Evolutionary conservation across 148 eudicot genomes (phyloP).

Genomic region (Gaultheria prostrata): DNA sequence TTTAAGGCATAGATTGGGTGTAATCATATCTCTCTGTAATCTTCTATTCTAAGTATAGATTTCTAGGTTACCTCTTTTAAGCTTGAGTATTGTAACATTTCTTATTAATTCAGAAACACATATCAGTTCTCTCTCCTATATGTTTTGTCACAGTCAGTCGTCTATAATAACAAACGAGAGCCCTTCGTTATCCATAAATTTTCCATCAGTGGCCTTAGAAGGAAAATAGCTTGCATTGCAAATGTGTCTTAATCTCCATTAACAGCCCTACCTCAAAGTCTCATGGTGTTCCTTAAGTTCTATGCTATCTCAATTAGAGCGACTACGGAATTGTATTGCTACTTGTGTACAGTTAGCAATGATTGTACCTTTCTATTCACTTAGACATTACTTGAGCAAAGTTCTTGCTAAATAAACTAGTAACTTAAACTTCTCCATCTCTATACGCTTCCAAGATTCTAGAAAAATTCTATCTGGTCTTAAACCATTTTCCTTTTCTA

Average conservation of each 20-base stretch:
- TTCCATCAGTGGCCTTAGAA: neutral
- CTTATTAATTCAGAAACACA: too few relatives aligned
- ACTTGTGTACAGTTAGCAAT: neutral
- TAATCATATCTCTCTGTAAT: too few relatives aligned
- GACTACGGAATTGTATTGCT: neutral
- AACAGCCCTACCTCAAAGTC: neutral
- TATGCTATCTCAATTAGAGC: neutral
- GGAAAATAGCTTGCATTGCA: neutral
- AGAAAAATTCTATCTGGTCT: neutral
- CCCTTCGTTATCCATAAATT: neutral
- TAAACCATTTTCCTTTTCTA: neutral
- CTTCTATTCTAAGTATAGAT: too few relatives aligned
- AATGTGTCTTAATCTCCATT: neutral
- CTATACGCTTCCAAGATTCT: neutral
- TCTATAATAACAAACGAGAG: neutral
- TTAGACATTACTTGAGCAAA: neutral
- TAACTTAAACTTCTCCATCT: neutral
- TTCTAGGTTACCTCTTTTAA: too few relatives aligned
- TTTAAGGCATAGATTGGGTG: too few relatives aligned
- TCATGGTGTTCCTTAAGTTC: neutral
- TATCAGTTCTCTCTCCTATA: too few relatives aligned
- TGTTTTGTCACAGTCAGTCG: too few relatives aligned
- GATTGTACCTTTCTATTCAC: neutral
- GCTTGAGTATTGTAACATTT: too few relatives aligned
- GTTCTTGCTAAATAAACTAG: neutral